Base-by-base conservation (phyloP, 768 basidiomycete species). In the Suillus discolor region DNA sequence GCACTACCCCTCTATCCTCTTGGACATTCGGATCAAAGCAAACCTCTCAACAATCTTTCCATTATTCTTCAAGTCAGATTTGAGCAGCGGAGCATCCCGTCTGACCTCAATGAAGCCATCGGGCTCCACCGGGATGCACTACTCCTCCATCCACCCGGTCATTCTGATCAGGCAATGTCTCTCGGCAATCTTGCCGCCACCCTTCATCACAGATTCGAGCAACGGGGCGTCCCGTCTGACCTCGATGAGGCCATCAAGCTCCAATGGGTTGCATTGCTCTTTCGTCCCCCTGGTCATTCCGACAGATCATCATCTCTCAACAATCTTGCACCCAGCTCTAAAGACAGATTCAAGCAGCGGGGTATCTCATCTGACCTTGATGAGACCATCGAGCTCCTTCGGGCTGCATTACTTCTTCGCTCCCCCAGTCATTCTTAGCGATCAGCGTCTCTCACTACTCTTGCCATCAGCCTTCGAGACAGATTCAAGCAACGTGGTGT, bases 341-440 rank as follows among this genome's bases (percentile, higher is more conserved):
- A 13, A 15, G 47, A 20, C 38, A 54, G 62, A 23, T 66, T 59
- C 42, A 3, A 25, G 7, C 62, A 36, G 16, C 20, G 11, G 13
- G 45, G 15, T 3, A n/a, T 38, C 20, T 25, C 39, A 39, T 23
- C 16, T 11, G 25, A 45, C 49, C 34, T 70, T 13, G 66, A 66
- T 20, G 65, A 66, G 44, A 64, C 65, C 12, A 59, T 71, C 13
- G 16, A 69, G 2, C 69, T 66, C 57, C 67, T 42, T 41, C 72
- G 67, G 12, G 71, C 70, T 47, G 71, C 66, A 6, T 67, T 76
- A 7, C 73, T 70, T 42, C 25, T 74, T 16, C 31, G 72, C 2
- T 59, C 69, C 5, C 64, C 15, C 23, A 38, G 9, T 23, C 65
- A 74, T 53, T 31, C 57, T 47, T 64, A 65, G n/a, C 70, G 66